Evolutionary conservation across 108 stramenopile species (phyloP).

Genomic region (Cyclostephanos invisitatus): DNA sequence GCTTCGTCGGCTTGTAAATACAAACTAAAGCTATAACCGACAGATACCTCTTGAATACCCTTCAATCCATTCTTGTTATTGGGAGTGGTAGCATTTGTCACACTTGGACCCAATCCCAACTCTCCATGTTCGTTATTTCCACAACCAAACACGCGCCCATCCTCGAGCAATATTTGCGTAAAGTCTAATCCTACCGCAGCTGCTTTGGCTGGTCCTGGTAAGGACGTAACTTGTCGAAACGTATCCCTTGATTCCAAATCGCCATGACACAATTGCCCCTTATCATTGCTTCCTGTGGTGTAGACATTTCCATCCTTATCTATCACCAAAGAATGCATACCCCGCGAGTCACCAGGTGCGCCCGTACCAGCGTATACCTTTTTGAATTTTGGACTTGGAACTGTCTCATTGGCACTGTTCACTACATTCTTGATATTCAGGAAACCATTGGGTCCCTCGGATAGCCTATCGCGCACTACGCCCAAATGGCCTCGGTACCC

Average conservation of each 20-base stretch:
- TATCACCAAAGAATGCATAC: conserved; percentile 26
- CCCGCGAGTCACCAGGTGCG: conserved; percentile 26
- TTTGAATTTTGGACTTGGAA: conserved; percentile 16
- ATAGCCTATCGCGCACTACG: not conserved
- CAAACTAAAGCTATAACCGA: conserved; percentile 20
- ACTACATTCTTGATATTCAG: conserved; percentile 8
- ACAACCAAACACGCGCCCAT: conserved; percentile 44
- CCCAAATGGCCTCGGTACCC: conserved; percentile 22
- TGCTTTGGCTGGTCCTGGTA: conserved; percentile 19
- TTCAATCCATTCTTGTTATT: not conserved
- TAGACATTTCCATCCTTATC: conserved; percentile 13
- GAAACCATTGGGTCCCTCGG: conserved; percentile 15
- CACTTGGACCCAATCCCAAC: conserved; percentile 28
- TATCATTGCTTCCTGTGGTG: conserved; percentile 23
- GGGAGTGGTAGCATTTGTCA: not conserved
- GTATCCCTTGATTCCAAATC: conserved; percentile 16
- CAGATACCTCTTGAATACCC: conserved; percentile 9
- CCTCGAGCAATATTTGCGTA: conserved; percentile 28
- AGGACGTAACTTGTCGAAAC: conserved; percentile 1
- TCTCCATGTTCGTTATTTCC: conserved; percentile 41
- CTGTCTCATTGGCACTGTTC: not conserved
- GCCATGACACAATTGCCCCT: conserved; percentile 21
- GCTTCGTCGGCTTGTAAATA: conserved; percentile 3
- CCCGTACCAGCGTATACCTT: conserved; percentile 22
- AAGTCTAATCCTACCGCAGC: conserved; percentile 47